Evolutionary conservation across 2,329 filamentous ascomycete genomes (phyloP).

Genomic region (Cladosporium oxysporum): DNA sequence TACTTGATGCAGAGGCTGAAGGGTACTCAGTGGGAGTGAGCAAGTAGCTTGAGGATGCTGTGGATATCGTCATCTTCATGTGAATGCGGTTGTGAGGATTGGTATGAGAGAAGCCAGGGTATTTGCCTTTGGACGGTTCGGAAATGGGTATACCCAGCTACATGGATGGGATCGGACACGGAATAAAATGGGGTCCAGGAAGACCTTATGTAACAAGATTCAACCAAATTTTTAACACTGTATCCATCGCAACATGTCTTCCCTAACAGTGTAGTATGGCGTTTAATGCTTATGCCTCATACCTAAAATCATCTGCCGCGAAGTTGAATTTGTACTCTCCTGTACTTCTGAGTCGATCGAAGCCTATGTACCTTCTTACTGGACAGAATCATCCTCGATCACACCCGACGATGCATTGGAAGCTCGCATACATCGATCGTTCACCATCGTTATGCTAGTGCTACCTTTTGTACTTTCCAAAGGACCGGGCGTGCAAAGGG

Average conservation of each 20-base stretch:
- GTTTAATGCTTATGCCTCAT: not conserved
- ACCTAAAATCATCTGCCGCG: not conserved
- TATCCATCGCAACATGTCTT: not conserved
- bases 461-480: not conserved
- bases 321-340: not conserved
- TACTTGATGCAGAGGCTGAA: conserved; percentile 92
- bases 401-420: not conserved
- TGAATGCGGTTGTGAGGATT: not conserved
- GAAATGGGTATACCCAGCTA: not conserved
- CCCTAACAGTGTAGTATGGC: not conserved
- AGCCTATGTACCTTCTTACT: not conserved
- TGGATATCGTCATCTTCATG: not conserved
- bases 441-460: not conserved
- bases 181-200: not conserved
- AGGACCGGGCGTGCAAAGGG: not conserved
- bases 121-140: not conserved
- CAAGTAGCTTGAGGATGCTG: not conserved
- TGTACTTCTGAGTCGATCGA: not conserved
- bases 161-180: not conserved
- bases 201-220: not conserved
- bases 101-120: not conserved
- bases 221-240: not conserved
- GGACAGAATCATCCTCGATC: not conserved
- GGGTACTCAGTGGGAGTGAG: conserved; percentile 51
- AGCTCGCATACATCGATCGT: not conserved